Evolutionary conservation across 345 rosid genomes (phyloP), one percentile per base, ranked within the genome.

Genomic region (Boechera retrofracta): DNA sequence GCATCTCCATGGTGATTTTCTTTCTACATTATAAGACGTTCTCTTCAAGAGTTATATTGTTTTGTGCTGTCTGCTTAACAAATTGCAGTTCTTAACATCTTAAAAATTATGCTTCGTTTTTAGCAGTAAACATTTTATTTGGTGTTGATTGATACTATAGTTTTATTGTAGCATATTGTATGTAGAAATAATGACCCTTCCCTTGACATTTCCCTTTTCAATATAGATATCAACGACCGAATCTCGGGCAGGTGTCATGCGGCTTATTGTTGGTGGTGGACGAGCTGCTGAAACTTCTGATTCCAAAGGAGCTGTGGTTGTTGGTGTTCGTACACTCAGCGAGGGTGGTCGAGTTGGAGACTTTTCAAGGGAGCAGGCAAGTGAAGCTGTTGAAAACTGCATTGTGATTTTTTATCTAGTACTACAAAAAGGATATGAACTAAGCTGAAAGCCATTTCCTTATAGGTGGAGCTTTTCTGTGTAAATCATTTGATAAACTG

Each of bases 271-370:
- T 85, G 98, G 99, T 54, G 99, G 99, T 16, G 99, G 99, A 26
- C 88, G 97, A 79, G 98, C 98, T 33, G 92, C 86, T 80, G 99
- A 96, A 84, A 83, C 79, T 78, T 81, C 85, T n/a, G 90, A 91
- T 52, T 82, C 93, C 54, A 89, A 89, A 83, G 99, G 98, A 80
- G 94, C 98, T 64, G 98, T 93, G 74, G 87, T 91, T 72, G 97
- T 91, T 42, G 99, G 98, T 80, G 99, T 96, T 75, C 87, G 98
- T 77, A 96, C 99, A 77, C 93, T 96, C 67, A 93, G 98, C 12
- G 99, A 96, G 86, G 96, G 99, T 80, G 99, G 99, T 77, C 90
- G 98, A 45, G 99, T 96, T 73, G 97, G 99, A 51, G 91, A 87
- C 81, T 93, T 91, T 83, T 89, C 99, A 13, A 96, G 99, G 86